A percentile compares a stretch with the other conserved stretches of the same genome.
Evolutionary conservation across 2,329 filamentous ascomycete genomes (phyloP).

Genomic region (Didymella lethalis): DNA sequence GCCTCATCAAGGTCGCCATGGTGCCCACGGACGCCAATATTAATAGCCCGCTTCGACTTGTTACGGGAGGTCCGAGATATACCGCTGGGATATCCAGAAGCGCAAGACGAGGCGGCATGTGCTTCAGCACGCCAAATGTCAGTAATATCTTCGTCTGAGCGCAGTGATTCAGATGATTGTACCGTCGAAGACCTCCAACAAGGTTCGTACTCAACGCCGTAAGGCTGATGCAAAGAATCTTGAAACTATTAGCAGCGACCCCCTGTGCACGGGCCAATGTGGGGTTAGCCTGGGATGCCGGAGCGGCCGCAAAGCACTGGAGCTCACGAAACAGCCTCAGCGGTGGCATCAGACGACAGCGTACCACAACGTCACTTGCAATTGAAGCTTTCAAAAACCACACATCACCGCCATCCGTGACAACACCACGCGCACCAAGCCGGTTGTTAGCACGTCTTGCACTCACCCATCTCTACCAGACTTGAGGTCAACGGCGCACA

Average conservation of each 20-base stretch:
- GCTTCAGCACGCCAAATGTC: not conserved
- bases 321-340: constrained; percentile 2
- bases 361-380: not conserved
- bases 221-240: not conserved
- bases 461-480: not conserved
- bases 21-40: constrained; percentile 1
- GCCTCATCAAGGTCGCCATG: constrained; percentile 4
- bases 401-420: not conserved
- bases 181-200: not conserved
- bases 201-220: not conserved
- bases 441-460: not conserved
- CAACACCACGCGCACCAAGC: not conserved
- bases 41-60: constrained; percentile 1
- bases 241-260: not conserved
- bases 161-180: not conserved
- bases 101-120: not conserved
- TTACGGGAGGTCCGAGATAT: not conserved
- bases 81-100: constrained; percentile 3
- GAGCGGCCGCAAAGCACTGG: not conserved
- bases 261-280: constrained; percentile 9
- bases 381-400: not conserved
- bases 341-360: not conserved
- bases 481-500: not conserved
- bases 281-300: constrained; percentile 9
- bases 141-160: not conserved